Evolutionary conservation across 2,329 filamentous ascomycete species (phyloP), one percentile per base, ranked within the genome.

Genomic region (Colletotrichum viniferum): DNA sequence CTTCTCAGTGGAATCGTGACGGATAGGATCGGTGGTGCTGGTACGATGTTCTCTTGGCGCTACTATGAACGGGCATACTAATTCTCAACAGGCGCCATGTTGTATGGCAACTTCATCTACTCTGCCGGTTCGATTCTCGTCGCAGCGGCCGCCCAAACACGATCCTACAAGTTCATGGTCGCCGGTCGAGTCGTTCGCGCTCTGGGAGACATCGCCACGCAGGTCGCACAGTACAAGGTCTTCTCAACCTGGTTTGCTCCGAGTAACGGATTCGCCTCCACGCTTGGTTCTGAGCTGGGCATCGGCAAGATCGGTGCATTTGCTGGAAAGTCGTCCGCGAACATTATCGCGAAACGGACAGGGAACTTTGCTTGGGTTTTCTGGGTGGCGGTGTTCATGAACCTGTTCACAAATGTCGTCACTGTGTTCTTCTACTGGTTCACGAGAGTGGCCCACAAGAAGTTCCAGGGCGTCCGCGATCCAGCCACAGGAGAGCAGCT

Each of bases 231-330:
- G 79, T 93, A 92, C 80, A 92, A 92, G 75, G 88, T 93, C 77
- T 93, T 93, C 78, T 91, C 90, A 0, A 91, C 90, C 0, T 93
- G 91, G 91, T 93, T 93, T 77, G 86, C 91, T 0, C 91, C 91
- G 0, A 90, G 86, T 5, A 87, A 90, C 71, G 91, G 91, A 2
- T 93, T 93, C 78, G 91, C 91, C 0, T 91, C 90, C 0, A 93
- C 91, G 0, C 84, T 93, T 0, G 91, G 87, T 0, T 88, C 93
- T 7, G 91, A 93, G 79, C 83, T 93, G 0, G 90, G 87, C 1
- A 87, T 92, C 68, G 90, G 90, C n/a, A 92, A 92, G 81, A 88
- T 93, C 14, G 91, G 91, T 3, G 87, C 87, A 0, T 92, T 93
- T 70, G 89, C 91, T 1, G 91, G 91, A 10, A 90, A 91, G 77